These are phyloP conservation scores for Furcasterigmium sp. DNA, from an alignment of 2,329 filamentous ascomycete species.

Conservation along the genomic window DNA sequence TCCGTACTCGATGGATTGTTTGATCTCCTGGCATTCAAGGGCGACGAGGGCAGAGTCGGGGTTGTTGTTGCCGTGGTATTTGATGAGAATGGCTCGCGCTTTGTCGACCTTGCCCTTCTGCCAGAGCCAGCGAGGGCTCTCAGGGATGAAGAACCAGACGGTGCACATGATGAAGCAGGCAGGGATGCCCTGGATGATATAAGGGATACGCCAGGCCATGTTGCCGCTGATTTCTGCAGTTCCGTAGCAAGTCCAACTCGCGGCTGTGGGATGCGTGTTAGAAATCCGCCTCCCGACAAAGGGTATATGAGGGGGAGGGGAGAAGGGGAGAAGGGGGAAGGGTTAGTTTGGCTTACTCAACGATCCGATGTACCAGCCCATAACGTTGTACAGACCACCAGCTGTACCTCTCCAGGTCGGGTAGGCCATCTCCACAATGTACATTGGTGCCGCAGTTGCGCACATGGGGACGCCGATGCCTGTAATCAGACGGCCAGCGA, in stretches of 20 bases:
- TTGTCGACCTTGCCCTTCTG: conserved; percentile 23
- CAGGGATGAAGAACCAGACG: conserved; percentile 34
- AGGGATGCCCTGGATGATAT: conserved; percentile 36
- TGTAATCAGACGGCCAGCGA: conserved; percentile 11
- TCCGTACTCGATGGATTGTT: conserved; percentile 38
- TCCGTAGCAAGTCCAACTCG: conserved; percentile 37
- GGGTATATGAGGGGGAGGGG: too few relatives aligned
- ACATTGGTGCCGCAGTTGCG: conserved; percentile 11
- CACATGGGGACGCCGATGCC: conserved; percentile 10
- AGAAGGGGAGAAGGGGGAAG: too few relatives aligned
- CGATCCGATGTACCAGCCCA: conserved; percentile 13
- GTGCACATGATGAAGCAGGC: conserved; percentile 38
- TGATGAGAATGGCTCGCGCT: conserved; percentile 24
- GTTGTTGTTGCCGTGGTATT: conserved; percentile 38
- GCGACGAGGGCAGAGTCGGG: conserved; percentile 20
- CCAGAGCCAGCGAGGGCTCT: conserved; percentile 38
- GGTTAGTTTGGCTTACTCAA: conserved; percentile 9
- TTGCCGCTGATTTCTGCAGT: conserved; percentile 36
- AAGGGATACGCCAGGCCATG: conserved; percentile 43
- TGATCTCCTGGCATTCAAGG: conserved; percentile 40
- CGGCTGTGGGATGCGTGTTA: conserved; percentile 1
- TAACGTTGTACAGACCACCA: conserved; percentile 12
- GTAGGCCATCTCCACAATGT: conserved; percentile 13
- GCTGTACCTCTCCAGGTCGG: conserved; percentile 14
- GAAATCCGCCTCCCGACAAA: too few relatives aligned